Evolutionary conservation across 805 yeast species (phyloP).

Genomic region (Metschnikowia lachancei): DNA sequence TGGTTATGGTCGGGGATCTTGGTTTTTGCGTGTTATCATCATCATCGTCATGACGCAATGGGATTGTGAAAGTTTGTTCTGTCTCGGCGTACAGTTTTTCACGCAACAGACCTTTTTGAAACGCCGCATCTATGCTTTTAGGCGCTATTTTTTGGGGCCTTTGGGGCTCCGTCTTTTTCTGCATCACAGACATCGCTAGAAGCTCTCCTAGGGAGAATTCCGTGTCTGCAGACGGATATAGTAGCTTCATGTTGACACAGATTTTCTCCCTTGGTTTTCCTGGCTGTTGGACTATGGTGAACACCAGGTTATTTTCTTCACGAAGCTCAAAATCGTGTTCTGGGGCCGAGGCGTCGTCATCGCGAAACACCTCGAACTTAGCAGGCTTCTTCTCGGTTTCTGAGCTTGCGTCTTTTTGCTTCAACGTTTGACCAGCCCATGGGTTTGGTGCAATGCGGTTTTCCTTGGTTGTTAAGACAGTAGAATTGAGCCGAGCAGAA

Average conservation of each 20-base stretch:
- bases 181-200: constrained; percentile 29
- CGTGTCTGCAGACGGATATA: constrained; percentile 45
- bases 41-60: constrained; percentile 40
- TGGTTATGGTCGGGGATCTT: constrained; percentile 75
- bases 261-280: constrained; percentile 63
- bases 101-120: too few relatives aligned
- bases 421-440: constrained; percentile 63
- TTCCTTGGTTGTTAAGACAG: constrained; percentile 58
- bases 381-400: constrained; percentile 24
- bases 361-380: constrained; percentile 22
- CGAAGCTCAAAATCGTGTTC: constrained; percentile 12
- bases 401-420: constrained; percentile 44
- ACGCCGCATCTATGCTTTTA: too few relatives aligned
- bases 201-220: constrained; percentile 68
- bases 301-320: constrained; percentile 32
- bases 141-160: background rate
- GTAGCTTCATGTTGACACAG: constrained; percentile 56
- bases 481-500: constrained; percentile 43
- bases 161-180: background rate
- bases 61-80: constrained; percentile 40
- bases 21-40: constrained; percentile 30
- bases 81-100: constrained; percentile 8
- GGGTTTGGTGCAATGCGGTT: constrained; percentile 53
- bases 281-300: constrained; percentile 49
- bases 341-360: constrained; percentile 6